Evolutionary conservation across 2,329 filamentous ascomycete species (phyloP).

Genomic region (Blumeria graminis): DNA sequence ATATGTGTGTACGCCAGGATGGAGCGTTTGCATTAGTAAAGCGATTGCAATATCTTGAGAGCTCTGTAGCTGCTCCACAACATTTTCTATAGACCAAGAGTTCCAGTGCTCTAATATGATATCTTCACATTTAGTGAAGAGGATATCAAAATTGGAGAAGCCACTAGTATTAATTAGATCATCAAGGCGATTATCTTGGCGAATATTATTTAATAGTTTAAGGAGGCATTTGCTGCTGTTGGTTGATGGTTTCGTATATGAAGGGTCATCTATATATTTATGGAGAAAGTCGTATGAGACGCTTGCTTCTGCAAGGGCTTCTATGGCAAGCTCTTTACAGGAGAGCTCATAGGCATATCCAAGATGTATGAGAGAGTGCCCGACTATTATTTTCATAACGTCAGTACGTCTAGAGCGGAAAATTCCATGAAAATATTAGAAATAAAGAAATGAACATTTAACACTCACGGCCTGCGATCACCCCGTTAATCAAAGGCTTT

Average conservation of each 20-base stretch:
- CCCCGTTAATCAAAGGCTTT: constrained; percentile 54
- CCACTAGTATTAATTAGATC: constrained; percentile 34
- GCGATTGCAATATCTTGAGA: constrained; percentile 38
- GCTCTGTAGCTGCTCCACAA: constrained; percentile 49
- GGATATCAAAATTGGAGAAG: constrained; percentile 34
- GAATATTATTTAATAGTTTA: constrained; percentile 47
- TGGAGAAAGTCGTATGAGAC: constrained; percentile 34
- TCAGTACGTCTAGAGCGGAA: not conserved
- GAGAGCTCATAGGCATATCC: constrained; percentile 83
- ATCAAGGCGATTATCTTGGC: constrained; percentile 44
- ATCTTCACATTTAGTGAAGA: constrained; percentile 46
- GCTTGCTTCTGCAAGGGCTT: constrained; percentile 50
- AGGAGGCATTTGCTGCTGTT: constrained; percentile 32
- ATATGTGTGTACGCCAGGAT: constrained; percentile 36
- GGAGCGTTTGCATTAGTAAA: constrained; percentile 35
- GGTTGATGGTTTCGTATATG: constrained; percentile 42
- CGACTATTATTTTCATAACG: constrained; percentile 29
- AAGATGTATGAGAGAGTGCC: constrained; percentile 79
- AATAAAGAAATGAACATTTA: not conserved
- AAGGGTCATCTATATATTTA: constrained; percentile 46
- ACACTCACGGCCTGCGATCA: constrained; percentile 52
- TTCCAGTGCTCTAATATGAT: constrained; percentile 76
- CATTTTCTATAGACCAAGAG: constrained; percentile 50
- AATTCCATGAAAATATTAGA: not conserved
- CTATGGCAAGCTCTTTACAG: constrained; percentile 66